Percentiles rank a stretch among this genome's conserved stretches.
Evolutionary conservation across 257 asterid genomes (phyloP).

Genomic region (Mentha longifolia): DNA sequence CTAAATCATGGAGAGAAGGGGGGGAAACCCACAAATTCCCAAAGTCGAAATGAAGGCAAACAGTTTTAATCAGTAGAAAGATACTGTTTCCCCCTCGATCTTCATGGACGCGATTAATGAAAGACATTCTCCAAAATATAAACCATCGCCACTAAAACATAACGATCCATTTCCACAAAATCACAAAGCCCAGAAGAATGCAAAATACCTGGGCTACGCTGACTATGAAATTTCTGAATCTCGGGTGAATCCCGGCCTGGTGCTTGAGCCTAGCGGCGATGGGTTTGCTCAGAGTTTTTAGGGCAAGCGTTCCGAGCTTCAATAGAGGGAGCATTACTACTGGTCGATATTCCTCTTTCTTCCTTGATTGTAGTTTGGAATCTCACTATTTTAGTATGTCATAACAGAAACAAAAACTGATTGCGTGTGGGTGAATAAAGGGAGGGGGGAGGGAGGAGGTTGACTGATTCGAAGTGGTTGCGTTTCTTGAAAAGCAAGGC

Average conservation of each 20-base stretch:
- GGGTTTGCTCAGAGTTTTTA: conserved; percentile 88
- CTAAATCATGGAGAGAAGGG: background rate
- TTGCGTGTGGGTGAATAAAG: conserved; percentile 11
- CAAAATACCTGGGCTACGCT: conserved; percentile 80
- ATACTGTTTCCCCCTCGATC: background rate
- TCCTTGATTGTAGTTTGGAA: conserved; percentile 8
- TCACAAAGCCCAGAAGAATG: background rate
- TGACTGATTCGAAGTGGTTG: conserved; percentile 36
- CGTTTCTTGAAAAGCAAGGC: conserved; percentile 53
- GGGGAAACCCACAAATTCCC: background rate
- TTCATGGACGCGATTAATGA: background rate
- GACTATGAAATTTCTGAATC: conserved; percentile 69
- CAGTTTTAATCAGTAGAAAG: conserved; percentile 25
- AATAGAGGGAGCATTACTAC: conserved; percentile 74
- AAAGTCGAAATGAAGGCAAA: conserved; percentile 1
- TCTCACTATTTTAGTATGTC: background rate
- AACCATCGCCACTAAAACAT: background rate
- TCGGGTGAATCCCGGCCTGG: conserved; percentile 82
- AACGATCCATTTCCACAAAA: conserved; percentile 10
- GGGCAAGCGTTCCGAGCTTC: conserved; percentile 96
- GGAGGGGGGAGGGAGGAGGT: background rate
- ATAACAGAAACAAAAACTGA: background rate
- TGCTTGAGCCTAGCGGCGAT: conserved; percentile 77
- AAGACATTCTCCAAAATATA: too few species aligned
- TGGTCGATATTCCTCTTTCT: background rate